A percentile compares a stretch with the other conserved stretches of the same genome.
These are phyloP conservation scores for Pyrenophora graminea DNA, from an alignment of 2,329 filamentous ascomycete genomes.

Conservation along the genomic window DNA sequence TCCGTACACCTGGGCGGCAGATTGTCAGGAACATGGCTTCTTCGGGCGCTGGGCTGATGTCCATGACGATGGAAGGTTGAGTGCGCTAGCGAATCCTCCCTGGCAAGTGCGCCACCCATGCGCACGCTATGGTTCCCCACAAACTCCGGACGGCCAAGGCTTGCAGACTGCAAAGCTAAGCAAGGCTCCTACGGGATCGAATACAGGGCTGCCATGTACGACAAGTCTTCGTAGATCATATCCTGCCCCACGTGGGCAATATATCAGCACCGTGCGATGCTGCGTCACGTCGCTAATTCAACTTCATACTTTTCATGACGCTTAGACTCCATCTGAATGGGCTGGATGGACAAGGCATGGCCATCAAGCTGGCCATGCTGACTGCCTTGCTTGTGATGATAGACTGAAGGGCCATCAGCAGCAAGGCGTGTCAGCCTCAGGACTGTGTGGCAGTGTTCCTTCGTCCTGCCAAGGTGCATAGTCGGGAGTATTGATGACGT, in stretches of 20 bases:
- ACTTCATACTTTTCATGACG: constrained; percentile 18
- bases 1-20: constrained; percentile 17
- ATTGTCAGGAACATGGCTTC: constrained; percentile 14
- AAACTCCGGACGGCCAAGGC: constrained; percentile 32
- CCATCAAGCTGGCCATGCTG: constrained; percentile 1
- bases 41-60: constrained; percentile 17
- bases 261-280: constrained; percentile 1
- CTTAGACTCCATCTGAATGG: constrained; percentile 5
- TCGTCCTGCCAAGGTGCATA: background rate
- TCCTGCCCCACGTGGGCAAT: constrained; percentile 9
- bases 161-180: constrained; percentile 16
- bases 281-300: constrained; percentile 12
- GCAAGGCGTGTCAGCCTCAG: background rate
- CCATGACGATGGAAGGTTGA: constrained; percentile 10
- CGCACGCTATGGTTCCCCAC: constrained; percentile 40
- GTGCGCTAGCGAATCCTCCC: constrained; percentile 17
- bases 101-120: constrained; percentile 1
- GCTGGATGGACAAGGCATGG: background rate
- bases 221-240: constrained; percentile 1
- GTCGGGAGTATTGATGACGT: background rate
- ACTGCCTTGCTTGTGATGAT: background rate
- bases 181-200: constrained; percentile 1
- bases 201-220: constrained; percentile 18
- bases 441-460: background rate
- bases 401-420: background rate